phyloP scores from a whole-genome alignment of 2,329 filamentous ascomycete species.

The Colletotrichum tabaci region DNA sequence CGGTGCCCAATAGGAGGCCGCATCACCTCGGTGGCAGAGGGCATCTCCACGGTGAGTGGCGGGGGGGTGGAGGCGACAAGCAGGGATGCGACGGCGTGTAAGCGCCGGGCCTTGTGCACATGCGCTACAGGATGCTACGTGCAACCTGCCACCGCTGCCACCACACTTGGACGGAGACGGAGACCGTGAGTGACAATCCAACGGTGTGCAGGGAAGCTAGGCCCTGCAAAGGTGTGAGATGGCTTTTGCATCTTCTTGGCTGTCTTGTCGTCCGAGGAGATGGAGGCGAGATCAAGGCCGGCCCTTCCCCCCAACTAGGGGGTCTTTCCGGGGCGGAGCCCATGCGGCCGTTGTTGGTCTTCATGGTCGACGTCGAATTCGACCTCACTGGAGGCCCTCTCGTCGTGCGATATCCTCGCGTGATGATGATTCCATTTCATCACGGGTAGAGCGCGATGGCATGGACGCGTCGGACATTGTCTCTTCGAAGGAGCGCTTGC shows the following conservation, averaged over 20 bases:
- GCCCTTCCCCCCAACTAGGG: neutral
- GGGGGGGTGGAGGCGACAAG: slow-evolving; percentile 19
- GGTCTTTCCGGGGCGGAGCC: neutral
- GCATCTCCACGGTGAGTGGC: slow-evolving; percentile 31
- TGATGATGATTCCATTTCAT: slow-evolving; percentile 22
- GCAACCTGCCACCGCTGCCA: slow-evolving; percentile 18
- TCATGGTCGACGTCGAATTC: neutral
- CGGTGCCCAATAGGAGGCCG: slow-evolving; percentile 19
- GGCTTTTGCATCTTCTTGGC: neutral
- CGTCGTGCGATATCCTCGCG: slow-evolving; percentile 12
- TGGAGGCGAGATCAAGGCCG: slow-evolving; percentile 3
- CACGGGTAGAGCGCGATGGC: neutral
- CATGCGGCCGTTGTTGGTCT: neutral
- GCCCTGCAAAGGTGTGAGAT: neutral
- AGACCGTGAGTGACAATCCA: neutral
- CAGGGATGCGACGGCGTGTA: slow-evolving; percentile 40
- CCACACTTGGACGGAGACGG: slow-evolving; percentile 2
- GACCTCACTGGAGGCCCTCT: neutral
- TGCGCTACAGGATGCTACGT: slow-evolving; percentile 18
- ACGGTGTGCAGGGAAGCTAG: neutral
- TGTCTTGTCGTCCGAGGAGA: neutral
- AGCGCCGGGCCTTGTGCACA: slow-evolving; percentile 39
- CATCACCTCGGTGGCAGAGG: slow-evolving; percentile 28
- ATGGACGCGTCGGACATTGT: neutral
- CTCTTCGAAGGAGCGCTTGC: neutral